Percentiles rank a stretch among this genome's conserved stretches.
Evolutionary conservation across 129 eudicot species (phyloP).

Genomic region (Lactuca saligna): DNA sequence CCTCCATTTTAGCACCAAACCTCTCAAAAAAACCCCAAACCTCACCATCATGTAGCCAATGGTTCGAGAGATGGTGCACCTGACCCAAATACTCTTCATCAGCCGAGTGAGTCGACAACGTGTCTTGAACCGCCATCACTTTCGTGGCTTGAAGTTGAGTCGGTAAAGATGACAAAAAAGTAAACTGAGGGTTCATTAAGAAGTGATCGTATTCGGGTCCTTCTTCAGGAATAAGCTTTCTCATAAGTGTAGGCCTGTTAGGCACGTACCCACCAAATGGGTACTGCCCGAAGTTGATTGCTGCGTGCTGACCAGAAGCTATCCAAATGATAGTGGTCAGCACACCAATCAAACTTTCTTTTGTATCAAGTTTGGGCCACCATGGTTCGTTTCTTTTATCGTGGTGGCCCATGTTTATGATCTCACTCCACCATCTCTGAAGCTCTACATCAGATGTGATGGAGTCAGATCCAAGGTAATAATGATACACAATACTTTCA

Average conservation of each 20-base stretch:
- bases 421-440: conserved; percentile 84
- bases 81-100: conserved; percentile 76
- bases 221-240: conserved; percentile 59
- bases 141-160: conserved; percentile 77
- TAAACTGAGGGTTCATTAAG: conserved; percentile 49
- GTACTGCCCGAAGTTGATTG: conserved; percentile 80
- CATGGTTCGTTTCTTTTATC: conserved; percentile 67
- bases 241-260: conserved; percentile 74
- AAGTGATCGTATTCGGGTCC: conserved; percentile 55
- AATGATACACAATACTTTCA: conserved; percentile 54
- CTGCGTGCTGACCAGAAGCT: conserved; percentile 85
- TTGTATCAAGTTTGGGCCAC: conserved; percentile 70
- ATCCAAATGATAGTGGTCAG: conserved; percentile 67
- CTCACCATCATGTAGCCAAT: conserved; percentile 40
- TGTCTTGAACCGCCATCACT: conserved; percentile 83
- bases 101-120: conserved; percentile 71
- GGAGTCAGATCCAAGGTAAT: conserved; percentile 45
- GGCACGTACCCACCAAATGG: conserved; percentile 83
- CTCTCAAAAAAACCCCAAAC: conserved; percentile 38
- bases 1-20: conserved; percentile 51
- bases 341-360: conserved; percentile 53
- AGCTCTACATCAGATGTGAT: conserved; percentile 61
- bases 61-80: conserved; percentile 38
- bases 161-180: conserved; percentile 66
- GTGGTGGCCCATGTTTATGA: conserved; percentile 60